These are phyloP conservation scores for Fusarium euwallaceae DNA, from an alignment of 2,329 filamentous ascomycete species.

Conservation along the genomic window DNA sequence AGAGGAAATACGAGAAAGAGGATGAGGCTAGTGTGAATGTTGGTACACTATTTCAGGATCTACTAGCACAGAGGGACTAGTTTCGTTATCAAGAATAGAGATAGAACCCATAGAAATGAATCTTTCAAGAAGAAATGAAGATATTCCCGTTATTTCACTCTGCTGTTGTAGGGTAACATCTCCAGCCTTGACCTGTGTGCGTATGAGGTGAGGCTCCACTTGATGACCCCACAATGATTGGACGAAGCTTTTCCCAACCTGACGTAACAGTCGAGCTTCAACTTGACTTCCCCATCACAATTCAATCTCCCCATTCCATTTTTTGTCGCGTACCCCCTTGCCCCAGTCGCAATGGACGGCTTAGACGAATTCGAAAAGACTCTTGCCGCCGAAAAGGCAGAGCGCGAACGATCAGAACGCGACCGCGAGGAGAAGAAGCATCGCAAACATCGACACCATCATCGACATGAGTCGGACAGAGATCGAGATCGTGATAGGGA, in stretches of 20 bases:
- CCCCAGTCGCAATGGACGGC: conserved; percentile 60
- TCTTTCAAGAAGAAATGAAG: too few species aligned
- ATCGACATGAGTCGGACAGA: conserved; percentile 56
- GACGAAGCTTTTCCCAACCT: conserved; percentile 29
- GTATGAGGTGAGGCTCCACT: not conserved
- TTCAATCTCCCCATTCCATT: not conserved
- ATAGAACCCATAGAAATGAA: too few species aligned
- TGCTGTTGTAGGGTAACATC: too few species aligned
- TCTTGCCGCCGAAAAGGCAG: conserved; percentile 74
- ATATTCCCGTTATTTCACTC: too few species aligned
- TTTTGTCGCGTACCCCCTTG: accelerated
- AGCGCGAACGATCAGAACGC: conserved; percentile 62
- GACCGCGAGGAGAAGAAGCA: conserved; percentile 59
- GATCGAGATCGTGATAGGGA: conserved; percentile 47
- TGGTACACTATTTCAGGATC: too few species aligned
- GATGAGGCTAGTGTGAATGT: too few species aligned
- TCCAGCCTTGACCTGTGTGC: too few species aligned
- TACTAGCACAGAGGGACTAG: too few species aligned
- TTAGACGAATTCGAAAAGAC: conserved; percentile 82
- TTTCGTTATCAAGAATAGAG: too few species aligned
- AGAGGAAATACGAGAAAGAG: too few species aligned
- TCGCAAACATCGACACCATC: conserved; percentile 61
- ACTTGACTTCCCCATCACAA: not conserved
- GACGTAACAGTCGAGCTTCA: conserved; percentile 27
- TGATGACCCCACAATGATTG: conserved; percentile 21